Base-by-base conservation (phyloP, 331 rosid genomes). In the Stylosanthes scabra region DNA sequence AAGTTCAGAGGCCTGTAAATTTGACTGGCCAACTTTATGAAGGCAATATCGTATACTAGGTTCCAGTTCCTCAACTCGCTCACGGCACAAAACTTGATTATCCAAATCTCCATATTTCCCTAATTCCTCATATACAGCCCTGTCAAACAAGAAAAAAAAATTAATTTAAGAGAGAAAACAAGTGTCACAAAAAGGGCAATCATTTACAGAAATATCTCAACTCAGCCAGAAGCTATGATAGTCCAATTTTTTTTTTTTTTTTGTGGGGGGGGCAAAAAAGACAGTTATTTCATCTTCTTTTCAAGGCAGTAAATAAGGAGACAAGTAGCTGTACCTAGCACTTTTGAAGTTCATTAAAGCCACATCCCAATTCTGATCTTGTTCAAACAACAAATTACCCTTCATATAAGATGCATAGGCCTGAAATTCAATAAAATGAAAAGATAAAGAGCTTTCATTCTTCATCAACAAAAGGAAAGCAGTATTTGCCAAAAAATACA, bases 371-470 rank as follows among this genome's bases (percentile, higher is more conserved):
- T 87, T 90, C 81, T 81, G 88, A 82, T 95, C 99, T 90, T 88
- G 97, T 81, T 95, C 97, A 85, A 95, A 95, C 89, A 95, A 82
- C 80, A 95, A 86, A 86, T 79, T 95, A 82, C 99, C 99, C 63
- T 89, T 91, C 99, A 95, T 90, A 72, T 90, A 95, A 69, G 99
- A 91, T 51, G 90, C 97, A 81, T 95, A 95, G 27, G 99, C 99
- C 99, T 95, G 68, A 80, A 84, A 70, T 78, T 57, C 16, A 14
- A 51, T 46, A 80, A 78, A 63, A 20, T 13, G 2, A 74, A 68
- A 63, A 71, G 71, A 12, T 8, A 11, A 45, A 56, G 12, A 14
- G 39, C 59, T 20, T 76, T 46, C 78, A 73, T 39, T 64, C 45
- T 55, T 65, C 61, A 69, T 46, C 29, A 42, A 45, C 58, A 72